Base-by-base conservation (phyloP, 768 basidiomycete species). In the Porpolomopsis calyptriformis region DNA sequence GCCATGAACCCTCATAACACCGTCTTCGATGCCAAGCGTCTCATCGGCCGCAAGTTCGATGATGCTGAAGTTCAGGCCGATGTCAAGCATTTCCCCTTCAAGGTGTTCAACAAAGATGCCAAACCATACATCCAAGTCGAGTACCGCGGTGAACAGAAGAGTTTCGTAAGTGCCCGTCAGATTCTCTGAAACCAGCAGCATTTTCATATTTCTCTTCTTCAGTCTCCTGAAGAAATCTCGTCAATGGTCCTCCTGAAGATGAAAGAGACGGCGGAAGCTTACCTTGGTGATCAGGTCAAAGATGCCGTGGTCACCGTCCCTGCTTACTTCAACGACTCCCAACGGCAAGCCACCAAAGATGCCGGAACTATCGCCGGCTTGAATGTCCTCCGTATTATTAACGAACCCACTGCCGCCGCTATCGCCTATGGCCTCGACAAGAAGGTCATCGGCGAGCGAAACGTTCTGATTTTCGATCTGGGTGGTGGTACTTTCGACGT, bases 401-500 rank as follows among this genome's bases (percentile, higher is more conserved):
- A 99, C 71, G 96, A 99, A 74, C 96, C 96, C 52, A 99, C 96
- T 45, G 96, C 96, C 43, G 96, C 96, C 48, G 96, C 96, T 61
- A 97, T 99, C 56, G 96, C 96, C 42, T 97, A 97, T 65, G 96
- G 96, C 76, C 84, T 89, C 47, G 96, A 98, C 67, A 85, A 87
- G 61, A 89, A 96, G 71, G 81, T 85, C 60, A 89, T 87, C 69
- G 72, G 78, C 50, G 94, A 98, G 77, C 91, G 90, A 71, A 97
- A 94, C 61, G 94, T 99, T 50, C 82, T 99, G 64, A 98, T 99
- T 65, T 99, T 99, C 75, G 94, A 99, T 75, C 77, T 99, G 49
- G 94, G 94, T 63, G 94, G 94, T 74, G 94, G 94, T 73, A 99
- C 96, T 55, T 98, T 99, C 74, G 96, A 98, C 85, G 96, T 98